Evolutionary conservation across 257 asterid genomes (phyloP), one percentile per base, ranked within the genome.

Genomic region (Solanum pinnatisectum): DNA sequence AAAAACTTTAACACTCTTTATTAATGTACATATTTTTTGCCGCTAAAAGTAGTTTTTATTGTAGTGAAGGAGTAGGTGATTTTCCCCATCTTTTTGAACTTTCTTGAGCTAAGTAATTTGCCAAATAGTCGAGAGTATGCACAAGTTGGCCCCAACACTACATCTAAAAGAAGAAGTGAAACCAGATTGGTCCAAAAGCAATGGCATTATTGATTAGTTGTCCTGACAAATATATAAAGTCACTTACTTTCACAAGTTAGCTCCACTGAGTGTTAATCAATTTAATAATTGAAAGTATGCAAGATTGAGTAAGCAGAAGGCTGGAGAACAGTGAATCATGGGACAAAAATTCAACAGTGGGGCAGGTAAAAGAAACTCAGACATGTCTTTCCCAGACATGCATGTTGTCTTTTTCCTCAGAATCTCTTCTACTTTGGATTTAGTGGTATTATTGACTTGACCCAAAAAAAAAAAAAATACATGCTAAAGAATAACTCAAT

Each of bases 311-410:
- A 82, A 46, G 70, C 86, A 16, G 22, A 82, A 82, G 86, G 44
- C 86, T 46, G 86, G 44, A 82, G 85, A 49, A 82, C 32, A 82
- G 86, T 32, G 6, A 9, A 9, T 33, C 42, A 46, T 36, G 83
- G 25, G 86, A 49, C 86, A 82, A 82, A 65, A 49, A 49, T 82
- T 82, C 86, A 82, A 82, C 60, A 37, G 86, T 82, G 86, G 86
- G 86, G 2, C 86, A 82, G 85, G 85, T 82, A 82, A 82, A 79
- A 49, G 86, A 49, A 82, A 82, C 70, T 30, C 18, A 14, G 44
- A 82, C 70, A 18, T 5, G 86, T 49, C 86, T 82, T 82, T 82
- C 30, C 40, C 42, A 82, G 70, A 82, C 86, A 82, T 82, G 27
- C 18, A 23, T 18, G 1, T 32, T 30, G 70, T 82, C 86, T 82